Evolutionary conservation across 2,329 filamentous ascomycete genomes (phyloP), one percentile per base, ranked within the genome.

Genomic region (Mariannaea sp.): DNA sequence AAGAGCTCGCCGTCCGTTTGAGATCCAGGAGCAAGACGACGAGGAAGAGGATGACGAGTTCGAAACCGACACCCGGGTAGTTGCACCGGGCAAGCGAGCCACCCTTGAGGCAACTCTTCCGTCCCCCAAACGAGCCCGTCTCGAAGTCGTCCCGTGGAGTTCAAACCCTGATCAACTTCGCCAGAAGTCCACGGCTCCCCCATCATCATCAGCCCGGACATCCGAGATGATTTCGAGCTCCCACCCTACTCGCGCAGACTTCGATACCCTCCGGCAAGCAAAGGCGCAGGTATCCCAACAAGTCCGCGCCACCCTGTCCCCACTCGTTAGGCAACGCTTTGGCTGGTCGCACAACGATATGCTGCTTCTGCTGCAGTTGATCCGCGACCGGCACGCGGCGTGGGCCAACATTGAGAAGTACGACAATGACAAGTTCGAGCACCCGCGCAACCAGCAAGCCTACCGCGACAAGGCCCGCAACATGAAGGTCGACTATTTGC

Each of bases 381-480:
- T 83, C 27, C 62, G 69, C 39, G 43, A 61, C 13, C 58, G 50
- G 16, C 49, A 60, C 13, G 66, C 65, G 14, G 47, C 46, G 6
- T 75, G 71, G 71, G 44, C 70, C 36, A n/a, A 10, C 30, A 75
- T 75, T 2, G 58, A 72, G 52, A 61, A 56, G 20, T 33, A 61
- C 5, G 67, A 72, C 22, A 60, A 61, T 0, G 26, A 71, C 14
- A 52, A 50, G 2, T 82, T 82, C 48, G 70, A 79, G 36, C 58
- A 68, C 13, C 64, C 65, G 2, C 78, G 81, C 43, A 76, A 78
- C 60, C 81, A 83, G 69, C 81, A 83, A 65, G 77, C 79, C 4
- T 74, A 81, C 51, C 80, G 81, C 6, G 81, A 84, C 72, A 81
- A 80, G 68, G 81, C 81, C n/a, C 77, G 81, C 43, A 77, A 81